Evolutionary conservation across 2,329 filamentous ascomycete species (phyloP), one percentile per base, ranked within the genome.

Genomic region (Diaporthe sp.): DNA sequence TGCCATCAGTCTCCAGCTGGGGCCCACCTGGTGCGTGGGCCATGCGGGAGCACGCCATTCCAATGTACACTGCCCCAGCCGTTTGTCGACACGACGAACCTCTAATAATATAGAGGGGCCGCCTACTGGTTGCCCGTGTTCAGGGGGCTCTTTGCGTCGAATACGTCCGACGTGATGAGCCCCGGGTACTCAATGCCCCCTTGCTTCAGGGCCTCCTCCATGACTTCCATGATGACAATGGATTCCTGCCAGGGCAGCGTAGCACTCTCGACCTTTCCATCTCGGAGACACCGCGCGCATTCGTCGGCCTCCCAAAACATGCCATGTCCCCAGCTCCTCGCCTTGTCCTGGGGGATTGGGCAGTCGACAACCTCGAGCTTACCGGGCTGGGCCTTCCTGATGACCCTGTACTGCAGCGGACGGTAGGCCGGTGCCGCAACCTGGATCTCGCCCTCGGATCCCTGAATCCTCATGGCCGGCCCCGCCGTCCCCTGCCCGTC

Each of bases 381-480:
- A 66, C 85, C 86, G 37, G 83, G 86, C 63, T 82, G 82, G 50
- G 86, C 87, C 77, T 84, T 85, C 78, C 86, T 88, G 78, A 96
- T 88, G 70, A 96, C 83, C 71, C 86, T 89, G 82, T 92, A 94
- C 77, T 88, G 86, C 30, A 87, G 86, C 3, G 95, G 95, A 22
- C 90, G 88, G 86, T 87, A 97, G 0, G 94, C 91, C 1, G 92
- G 92, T 42, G 91, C 92, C 79, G 89, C 89, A 76, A 97, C 92
- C 80, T 96, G 94, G 78, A 97, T 94, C 85, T 97, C 95, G 76
- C 95, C 95, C 76, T 90, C 88, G 44, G 92, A 91, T 53, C 95
- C 95, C 84, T 96, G 94, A 78, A 97, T 94, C 77, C 94, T 92
- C 80, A 96, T 92, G 25, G 92, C 87, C 0, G 94, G 92, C 1